Evolutionary conservation across 176 grass and related monocot species (phyloP), one percentile per base, ranked within the genome.

Genomic region (Lolium multiflorum): DNA sequence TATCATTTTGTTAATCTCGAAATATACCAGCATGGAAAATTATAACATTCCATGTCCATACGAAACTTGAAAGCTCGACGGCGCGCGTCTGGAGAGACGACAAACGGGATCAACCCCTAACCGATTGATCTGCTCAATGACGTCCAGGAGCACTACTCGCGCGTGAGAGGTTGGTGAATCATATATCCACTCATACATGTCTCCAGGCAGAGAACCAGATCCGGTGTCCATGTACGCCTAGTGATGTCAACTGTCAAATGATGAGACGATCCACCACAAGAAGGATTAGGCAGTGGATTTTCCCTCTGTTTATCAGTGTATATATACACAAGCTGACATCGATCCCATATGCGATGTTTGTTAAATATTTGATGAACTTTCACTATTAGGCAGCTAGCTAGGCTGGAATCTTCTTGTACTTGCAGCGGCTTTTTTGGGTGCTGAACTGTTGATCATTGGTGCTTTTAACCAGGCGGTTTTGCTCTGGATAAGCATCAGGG

Each of bases 231-330:
- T 68, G 58, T 85, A 58, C 5, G 62, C 11, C 3, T 31, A 31
- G 69, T 76, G 82, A 85, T 89, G 83, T 59, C 88, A 89, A 89
- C 26, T 65, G 62, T 65, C 62, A 25, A 65, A 85, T 81, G 83
- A 76, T 81, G 83, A 71, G 78, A 82, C 43, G n/a, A 86, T 90
- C 71, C 88, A 86, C 71, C 69, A 76, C 16, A 7, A 74, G 14
- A 76, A 81, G 57, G 47, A 58, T 63, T 72, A 68, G 70, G 59
- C 24, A 58, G 22, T 18, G 13, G 4, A 68, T 41, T 52, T 74
- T 62, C 47, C 15, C 69, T 24, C 79, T 47, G 5, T 65, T 15
- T 65, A 65, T 31, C 62, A 65, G 26, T 65, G 11, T 57, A 20
- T 20, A 7, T 57, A 20, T 57, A 9, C 0, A 56, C 1, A 4